phyloP scores from a whole-genome alignment of 2,329 filamentous ascomycete genomes.

The Myriosclerotinia duriaeana region DNA sequence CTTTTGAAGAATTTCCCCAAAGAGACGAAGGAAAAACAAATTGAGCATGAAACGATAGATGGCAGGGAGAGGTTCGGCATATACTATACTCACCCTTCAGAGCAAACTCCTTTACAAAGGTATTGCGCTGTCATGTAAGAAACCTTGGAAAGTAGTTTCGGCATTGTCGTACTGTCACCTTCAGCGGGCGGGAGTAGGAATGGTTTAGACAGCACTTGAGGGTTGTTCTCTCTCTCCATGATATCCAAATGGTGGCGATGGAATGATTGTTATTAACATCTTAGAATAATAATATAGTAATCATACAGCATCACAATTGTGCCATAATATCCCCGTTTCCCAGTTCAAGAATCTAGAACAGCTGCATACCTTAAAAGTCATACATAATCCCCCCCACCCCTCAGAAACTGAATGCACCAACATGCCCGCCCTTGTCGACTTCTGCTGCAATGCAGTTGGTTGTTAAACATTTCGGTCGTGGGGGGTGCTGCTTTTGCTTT shows the following conservation, averaged over 20 bases:
- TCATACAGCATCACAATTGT: not conserved
- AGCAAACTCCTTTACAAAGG: slow-evolving; percentile 42
- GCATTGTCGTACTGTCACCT: not conserved
- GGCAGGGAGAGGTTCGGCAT: slow-evolving; percentile 71
- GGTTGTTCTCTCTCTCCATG: slow-evolving; percentile 3
- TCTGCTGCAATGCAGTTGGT: too few relatives aligned
- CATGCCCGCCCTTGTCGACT: too few relatives aligned
- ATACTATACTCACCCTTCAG: slow-evolving; percentile 50
- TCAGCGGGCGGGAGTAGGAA: slow-evolving; percentile 5
- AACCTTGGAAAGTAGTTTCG: not conserved
- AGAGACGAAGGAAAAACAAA: slow-evolving; percentile 66
- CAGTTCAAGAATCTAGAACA: not conserved
- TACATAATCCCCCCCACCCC: too few relatives aligned
- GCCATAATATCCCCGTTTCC: not conserved
- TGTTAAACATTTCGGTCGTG: too few relatives aligned
- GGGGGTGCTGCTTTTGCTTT: too few relatives aligned
- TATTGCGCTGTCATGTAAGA: slow-evolving; percentile 60
- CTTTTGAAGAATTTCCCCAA: slow-evolving; percentile 74
- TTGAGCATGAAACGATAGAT: slow-evolving; percentile 72
- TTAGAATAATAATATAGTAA: slow-evolving; percentile 1
- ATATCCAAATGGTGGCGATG: not conserved
- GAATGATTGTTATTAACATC: not conserved
- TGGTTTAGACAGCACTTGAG: not conserved
- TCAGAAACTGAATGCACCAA: too few relatives aligned
- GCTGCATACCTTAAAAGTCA: too few relatives aligned